Evolutionary conservation across 305 asterid genomes (phyloP).

Genomic region (Fraxinus nigra): DNA sequence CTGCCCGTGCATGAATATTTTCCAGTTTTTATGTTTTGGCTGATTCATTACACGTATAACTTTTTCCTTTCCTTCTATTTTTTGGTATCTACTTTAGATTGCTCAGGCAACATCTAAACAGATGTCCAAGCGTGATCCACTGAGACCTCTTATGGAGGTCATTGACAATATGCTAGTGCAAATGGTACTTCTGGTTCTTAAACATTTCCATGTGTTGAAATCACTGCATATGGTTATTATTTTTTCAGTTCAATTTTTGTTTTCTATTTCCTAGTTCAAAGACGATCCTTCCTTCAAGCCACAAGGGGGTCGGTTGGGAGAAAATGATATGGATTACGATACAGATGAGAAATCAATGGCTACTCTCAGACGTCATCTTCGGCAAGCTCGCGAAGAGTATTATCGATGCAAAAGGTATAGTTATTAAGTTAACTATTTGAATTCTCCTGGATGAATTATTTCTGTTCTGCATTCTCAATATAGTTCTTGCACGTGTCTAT

Average conservation of each 20-base stretch:
- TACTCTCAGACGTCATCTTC: conserved; percentile 86
- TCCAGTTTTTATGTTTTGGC: neutral
- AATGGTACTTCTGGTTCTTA: conserved; percentile 59
- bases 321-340: conserved; percentile 97
- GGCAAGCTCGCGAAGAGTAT: conserved; percentile 93
- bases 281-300: conserved; percentile 98
- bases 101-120: conserved; percentile 99
- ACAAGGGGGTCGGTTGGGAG: conserved; percentile 97
- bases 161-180: conserved; percentile 86
- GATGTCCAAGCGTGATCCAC: conserved; percentile 96
- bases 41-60: conserved; percentile 7
- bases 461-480: conserved; percentile 7
- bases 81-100: conserved; percentile 49
- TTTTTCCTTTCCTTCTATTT: neutral
- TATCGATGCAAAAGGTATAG: conserved; percentile 86
- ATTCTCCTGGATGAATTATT: conserved; percentile 15
- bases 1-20: neutral
- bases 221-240: conserved; percentile 18
- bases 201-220: conserved; percentile 11
- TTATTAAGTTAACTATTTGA: conserved; percentile 18
- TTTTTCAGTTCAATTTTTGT: conserved; percentile 24
- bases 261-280: conserved; percentile 52
- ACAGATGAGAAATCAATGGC: conserved; percentile 99
- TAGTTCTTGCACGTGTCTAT: neutral
- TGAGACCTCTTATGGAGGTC: conserved; percentile 87